Evolutionary conservation across 2,329 filamentous ascomycete species (phyloP), one percentile per base, ranked within the genome.

Genomic region (Ploettnerulaceae sp.): DNA sequence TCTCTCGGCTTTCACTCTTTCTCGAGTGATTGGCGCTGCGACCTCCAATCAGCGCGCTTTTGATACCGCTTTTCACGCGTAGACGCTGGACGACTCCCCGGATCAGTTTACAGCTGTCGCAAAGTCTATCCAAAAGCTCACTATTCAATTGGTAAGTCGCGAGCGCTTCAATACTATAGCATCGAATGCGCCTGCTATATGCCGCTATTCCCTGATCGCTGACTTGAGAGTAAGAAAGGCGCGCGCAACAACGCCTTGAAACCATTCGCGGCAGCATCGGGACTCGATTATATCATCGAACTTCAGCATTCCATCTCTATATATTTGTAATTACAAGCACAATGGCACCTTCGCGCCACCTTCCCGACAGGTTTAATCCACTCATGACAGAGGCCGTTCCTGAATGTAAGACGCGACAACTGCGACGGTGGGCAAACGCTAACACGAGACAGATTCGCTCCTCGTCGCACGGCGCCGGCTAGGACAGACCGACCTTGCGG

Each of bases 401-500:
- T 43, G 61, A 71, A 41, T 77, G 84, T 88, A 83, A 59, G 73
- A 72, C 52, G 51, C 53, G 52, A 55, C 45, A 28, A 14, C 28
- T 47, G 51, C 56, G 47, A 49, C 46, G 50, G 43, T 34, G 32
- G 20, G 20, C 41, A 14, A 17, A 46, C 21, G 45, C 54, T 62
- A 51, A 61, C 52, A 46, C 11, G 9, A 18, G 12, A 49, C 46
- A 61, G 62, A 64, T 57, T 54, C 58, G 8, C 39, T 44, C 40
- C 55, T 64, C 26, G 80, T 96, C 54, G 73, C 83, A 66, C 84
- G 89, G 63, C 86, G 93, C 62, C 86, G 91, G 58, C 76, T 98
- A 35, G 93, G 91, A 36, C 90, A 95, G 70, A 98, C 93, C 18
- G 86, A 94, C 68, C 77, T 98, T 54, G 82, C 84, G 7, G 82